Conservation (phyloP, 1,284 basidiomycete species). For the Leccinum proliferum region DNA sequence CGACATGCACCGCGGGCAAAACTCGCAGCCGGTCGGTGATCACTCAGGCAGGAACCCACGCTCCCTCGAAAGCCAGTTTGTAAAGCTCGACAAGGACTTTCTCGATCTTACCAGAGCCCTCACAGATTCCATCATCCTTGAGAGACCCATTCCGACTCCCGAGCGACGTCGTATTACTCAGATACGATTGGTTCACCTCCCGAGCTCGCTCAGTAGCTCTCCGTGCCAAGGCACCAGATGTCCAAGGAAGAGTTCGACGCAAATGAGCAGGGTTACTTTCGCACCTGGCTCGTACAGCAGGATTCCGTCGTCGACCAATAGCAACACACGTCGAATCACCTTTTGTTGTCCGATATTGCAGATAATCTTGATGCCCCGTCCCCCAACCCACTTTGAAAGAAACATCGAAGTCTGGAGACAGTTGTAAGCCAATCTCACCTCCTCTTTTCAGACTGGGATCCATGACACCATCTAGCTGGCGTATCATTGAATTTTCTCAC, state of each 20-base stretch:
- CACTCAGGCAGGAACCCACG: slow-evolving; percentile 25
- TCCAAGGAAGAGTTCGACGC: slow-evolving; percentile 81
- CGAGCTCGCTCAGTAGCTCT: slow-evolving; percentile 33
- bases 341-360: slow-evolving; percentile 1
- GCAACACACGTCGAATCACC: slow-evolving; percentile 30
- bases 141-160: slow-evolving; percentile 49
- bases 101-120: slow-evolving; percentile 57
- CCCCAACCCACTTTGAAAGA: slow-evolving; percentile 79
- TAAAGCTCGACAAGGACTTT: slow-evolving; percentile 58
- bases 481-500: slow-evolving; percentile 73
- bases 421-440: slow-evolving; percentile 48
- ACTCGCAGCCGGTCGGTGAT: slow-evolving; percentile 4
- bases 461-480: slow-evolving; percentile 56
- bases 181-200: slow-evolving; percentile 8
- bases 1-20: slow-evolving; percentile 6
- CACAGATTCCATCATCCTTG: slow-evolving; percentile 49
- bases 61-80: slow-evolving; percentile 68
- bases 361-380: slow-evolving; percentile 41
- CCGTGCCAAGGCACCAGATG: slow-evolving; percentile 60
- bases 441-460: slow-evolving; percentile 7
- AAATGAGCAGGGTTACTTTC: slow-evolving; percentile 78
- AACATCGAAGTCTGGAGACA: slow-evolving; percentile 93
- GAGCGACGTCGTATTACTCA: slow-evolving; percentile 38
- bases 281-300: slow-evolving; percentile 66
- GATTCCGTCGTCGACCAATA: slow-evolving; percentile 53